Percentiles rank a stretch among this genome's conserved stretches.
Conservation (phyloP, 179 eudicot genomes). For the Beta corolliflora region DNA sequence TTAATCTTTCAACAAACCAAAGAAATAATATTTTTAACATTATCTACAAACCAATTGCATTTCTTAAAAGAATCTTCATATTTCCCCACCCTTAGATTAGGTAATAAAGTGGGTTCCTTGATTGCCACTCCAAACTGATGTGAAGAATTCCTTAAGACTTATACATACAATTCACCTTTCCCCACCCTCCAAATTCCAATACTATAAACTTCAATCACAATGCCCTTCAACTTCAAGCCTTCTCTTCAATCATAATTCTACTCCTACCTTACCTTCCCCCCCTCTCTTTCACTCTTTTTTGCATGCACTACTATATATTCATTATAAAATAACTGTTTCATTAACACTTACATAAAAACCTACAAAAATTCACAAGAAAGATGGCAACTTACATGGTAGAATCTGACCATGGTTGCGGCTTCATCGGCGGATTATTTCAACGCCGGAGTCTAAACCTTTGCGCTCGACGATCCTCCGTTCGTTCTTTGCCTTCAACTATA, state of each 20-base stretch:
- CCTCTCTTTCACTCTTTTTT: neutral
- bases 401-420: conserved; percentile 44
- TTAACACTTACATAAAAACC: neutral
- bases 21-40: neutral
- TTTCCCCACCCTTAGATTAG: conserved; percentile 27
- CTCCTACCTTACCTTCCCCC: neutral
- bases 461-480: conserved; percentile 20
- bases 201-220: conserved; percentile 34
- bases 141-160: conserved; percentile 25
- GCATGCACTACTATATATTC: neutral
- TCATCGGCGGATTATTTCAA: conserved; percentile 39
- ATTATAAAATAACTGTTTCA: neutral
- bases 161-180: conserved; percentile 15
- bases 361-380: neutral
- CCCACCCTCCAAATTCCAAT: conserved; percentile 16
- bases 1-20: conserved; percentile 15
- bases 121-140: conserved; percentile 36
- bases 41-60: neutral
- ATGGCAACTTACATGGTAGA: conserved; percentile 36
- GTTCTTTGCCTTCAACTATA: conserved; percentile 31
- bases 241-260: conserved; percentile 24
- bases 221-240: conserved; percentile 40
- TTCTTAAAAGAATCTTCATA: conserved; percentile 14
- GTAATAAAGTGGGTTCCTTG: conserved; percentile 40
- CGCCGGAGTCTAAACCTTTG: conserved; percentile 18